Evolutionary conservation across 108 stramenopile species (phyloP), one percentile per base, ranked within the genome.

Genomic region (Cyclotella kingstonii): DNA sequence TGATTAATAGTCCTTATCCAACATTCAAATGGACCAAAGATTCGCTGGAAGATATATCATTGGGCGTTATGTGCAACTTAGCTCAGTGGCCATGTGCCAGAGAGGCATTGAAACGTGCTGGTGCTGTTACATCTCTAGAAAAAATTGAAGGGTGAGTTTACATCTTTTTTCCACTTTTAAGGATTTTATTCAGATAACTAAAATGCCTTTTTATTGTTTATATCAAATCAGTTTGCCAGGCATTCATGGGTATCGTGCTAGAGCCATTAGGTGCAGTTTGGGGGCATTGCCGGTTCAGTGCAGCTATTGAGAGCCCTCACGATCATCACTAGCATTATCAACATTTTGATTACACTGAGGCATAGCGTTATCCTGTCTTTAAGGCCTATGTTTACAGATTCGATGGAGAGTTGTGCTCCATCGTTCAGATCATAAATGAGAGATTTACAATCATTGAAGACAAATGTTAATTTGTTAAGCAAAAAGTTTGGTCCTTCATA

Each of bases 201-300:
- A 27, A 14, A 19, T 0, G 8, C 2, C 26, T 27, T 15, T 22
- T 42, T 25, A 28, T 41, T 7, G 26, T 56, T 11, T 9, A 9
- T 11, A 36, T 36, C 9, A 5, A 11, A 27, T 26, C 23, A 56
- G 55, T 7, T 42, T 56, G 55, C 39, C 67, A 26, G 78, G 78
- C 0, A 79, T 79, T 38, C 78, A 79, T 47, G 78, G 68, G 4
- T 75, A 75, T 46, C 60, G 78, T 23, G 78, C 78, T 6, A 29
- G 73, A 39, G 76, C 76, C 17, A 60, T 77, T 48, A 56, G 70
- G 8, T 72, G 71, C 12, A 44, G 68, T 41, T 46, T 77, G 28
- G 76, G 75, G 4, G 67, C 61, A n/a, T 26, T 68, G 50, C 72
- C 63, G 6, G 39, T 61, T 40, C 66, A 63, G 10, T 56, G 15